These are phyloP conservation scores for Geoglossum cookeanum DNA, from an alignment of 2,329 filamentous ascomycete genomes.

Conservation along the genomic window DNA sequence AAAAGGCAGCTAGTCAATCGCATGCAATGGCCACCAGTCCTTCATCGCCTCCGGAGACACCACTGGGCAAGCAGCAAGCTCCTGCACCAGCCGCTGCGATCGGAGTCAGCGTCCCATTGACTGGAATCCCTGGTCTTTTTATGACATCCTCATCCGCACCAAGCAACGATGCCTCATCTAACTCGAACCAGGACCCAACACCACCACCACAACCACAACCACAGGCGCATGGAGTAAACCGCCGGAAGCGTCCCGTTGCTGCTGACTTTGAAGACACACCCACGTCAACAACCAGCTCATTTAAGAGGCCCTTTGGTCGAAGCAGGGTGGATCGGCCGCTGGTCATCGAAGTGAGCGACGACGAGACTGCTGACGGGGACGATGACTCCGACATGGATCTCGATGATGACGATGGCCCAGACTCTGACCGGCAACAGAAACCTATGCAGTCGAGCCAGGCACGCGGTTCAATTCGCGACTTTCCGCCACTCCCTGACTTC, in stretches of 20 bases:
- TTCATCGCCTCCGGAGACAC: not conserved
- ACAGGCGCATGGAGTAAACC: not conserved
- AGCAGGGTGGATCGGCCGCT: constrained; percentile 40
- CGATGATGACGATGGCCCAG: constrained; percentile 30
- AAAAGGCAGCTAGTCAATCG: constrained; percentile 2
- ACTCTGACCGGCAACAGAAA: constrained; percentile 16
- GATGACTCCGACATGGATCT: constrained; percentile 51
- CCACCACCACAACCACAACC: not conserved
- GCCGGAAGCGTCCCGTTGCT: constrained; percentile 43
- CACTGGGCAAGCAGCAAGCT: not conserved
- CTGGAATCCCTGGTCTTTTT: constrained; percentile 33
- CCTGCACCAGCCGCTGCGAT: constrained; percentile 13
- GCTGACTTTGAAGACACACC: constrained; percentile 48
- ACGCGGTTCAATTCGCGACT: constrained; percentile 24
- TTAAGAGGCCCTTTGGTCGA: constrained; percentile 45
- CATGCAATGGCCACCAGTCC: not conserved
- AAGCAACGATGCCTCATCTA: constrained; percentile 1
- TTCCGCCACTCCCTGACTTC: constrained; percentile 26
- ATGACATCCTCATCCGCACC: constrained; percentile 21
- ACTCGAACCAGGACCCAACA: not conserved
- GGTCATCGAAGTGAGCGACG: constrained; percentile 73
- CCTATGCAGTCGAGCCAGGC: constrained; percentile 18
- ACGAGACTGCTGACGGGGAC: constrained; percentile 31
- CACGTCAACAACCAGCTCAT: constrained; percentile 17
- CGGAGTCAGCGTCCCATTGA: constrained; percentile 11